Percentiles rank a stretch among this genome's conserved stretches.
These are phyloP conservation scores for Scenedesmus sp. DNA, from an alignment of 163 green algal genomes.

Conservation along the genomic window DNA sequence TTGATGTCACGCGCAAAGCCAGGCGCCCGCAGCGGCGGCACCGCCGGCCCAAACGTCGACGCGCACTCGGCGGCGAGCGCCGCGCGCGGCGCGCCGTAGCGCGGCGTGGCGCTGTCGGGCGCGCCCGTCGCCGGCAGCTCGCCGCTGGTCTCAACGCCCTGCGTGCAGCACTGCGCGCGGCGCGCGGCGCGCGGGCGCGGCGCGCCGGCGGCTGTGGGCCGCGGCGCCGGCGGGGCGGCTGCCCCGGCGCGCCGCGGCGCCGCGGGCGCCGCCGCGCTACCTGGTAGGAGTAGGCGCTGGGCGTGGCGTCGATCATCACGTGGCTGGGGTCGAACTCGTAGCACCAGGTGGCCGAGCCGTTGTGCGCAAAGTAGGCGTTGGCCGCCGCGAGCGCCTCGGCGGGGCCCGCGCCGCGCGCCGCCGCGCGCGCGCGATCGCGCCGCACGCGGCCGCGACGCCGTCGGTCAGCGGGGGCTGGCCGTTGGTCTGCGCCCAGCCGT, in stretches of 20 bases:
- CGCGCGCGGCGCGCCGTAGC: neutral
- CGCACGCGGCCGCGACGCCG: neutral
- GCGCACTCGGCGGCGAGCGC: neutral
- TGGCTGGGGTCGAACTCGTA: neutral
- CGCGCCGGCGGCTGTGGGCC: too few species aligned
- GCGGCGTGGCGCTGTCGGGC: neutral
- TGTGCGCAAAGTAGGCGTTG: neutral
- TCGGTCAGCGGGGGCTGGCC: conserved; percentile 24
- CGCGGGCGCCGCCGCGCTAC: too few species aligned
- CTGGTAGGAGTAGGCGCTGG: neutral
- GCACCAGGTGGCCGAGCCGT: neutral
- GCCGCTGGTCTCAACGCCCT: neutral
- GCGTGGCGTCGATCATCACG: neutral
- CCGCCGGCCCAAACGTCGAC: neutral
- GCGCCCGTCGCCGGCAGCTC: neutral
- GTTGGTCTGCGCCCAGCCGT: conserved; percentile 21
- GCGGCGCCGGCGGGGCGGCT: too few species aligned
- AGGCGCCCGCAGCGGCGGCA: neutral
- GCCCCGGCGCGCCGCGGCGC: too few species aligned
- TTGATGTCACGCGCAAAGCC: neutral
- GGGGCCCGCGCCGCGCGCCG: too few species aligned
- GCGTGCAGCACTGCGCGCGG: conserved; percentile 35
- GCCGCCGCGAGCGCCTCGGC: neutral
- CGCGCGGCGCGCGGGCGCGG: too few species aligned
- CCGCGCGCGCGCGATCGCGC: neutral